Conservation (phyloP, 164 flowering plant genomes). For the Buxus sempervirens region DNA sequence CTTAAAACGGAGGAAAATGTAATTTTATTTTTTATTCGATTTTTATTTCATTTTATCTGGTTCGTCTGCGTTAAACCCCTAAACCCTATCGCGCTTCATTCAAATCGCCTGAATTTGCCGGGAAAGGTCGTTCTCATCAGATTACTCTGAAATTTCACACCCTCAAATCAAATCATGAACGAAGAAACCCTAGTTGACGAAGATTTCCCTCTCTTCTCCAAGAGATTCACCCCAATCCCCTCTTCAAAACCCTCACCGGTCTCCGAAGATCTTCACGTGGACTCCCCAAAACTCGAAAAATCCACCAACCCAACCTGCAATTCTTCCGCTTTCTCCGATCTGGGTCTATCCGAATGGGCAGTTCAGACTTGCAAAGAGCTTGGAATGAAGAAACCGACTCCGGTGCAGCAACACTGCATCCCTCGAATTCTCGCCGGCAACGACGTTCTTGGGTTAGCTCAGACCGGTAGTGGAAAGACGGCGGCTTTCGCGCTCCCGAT, state of each 20-base stretch:
- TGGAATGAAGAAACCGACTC: slow-evolving; percentile 64
- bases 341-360: slow-evolving; percentile 76
- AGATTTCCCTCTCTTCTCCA: slow-evolving; percentile 35
- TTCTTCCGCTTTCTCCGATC: slow-evolving; percentile 38
- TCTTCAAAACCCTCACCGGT: background rate
- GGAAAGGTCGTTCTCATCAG: no score
- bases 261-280: slow-evolving; percentile 4
- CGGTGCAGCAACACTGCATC: slow-evolving; percentile 79
- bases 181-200: slow-evolving; percentile 23
- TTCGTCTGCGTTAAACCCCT: background rate
- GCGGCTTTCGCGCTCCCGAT: slow-evolving; percentile 96
- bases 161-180: slow-evolving; percentile 5
- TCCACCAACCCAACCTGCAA: slow-evolving; percentile 5
- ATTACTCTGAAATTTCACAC: background rate
- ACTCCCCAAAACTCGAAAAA: slow-evolving; percentile 14
- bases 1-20: no score
- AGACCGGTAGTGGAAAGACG: slow-evolving; percentile 94
- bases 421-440: slow-evolving; percentile 72
- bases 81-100: background rate
- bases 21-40: no score
- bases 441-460: slow-evolving; percentile 80
- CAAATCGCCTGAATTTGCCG: no score
- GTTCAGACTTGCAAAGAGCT: slow-evolving; percentile 67
- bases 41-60: no score
- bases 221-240: slow-evolving; percentile 14